phyloP scores from a whole-genome alignment of 2,329 filamentous ascomycete genomes.

The Ustulina deusta region DNA sequence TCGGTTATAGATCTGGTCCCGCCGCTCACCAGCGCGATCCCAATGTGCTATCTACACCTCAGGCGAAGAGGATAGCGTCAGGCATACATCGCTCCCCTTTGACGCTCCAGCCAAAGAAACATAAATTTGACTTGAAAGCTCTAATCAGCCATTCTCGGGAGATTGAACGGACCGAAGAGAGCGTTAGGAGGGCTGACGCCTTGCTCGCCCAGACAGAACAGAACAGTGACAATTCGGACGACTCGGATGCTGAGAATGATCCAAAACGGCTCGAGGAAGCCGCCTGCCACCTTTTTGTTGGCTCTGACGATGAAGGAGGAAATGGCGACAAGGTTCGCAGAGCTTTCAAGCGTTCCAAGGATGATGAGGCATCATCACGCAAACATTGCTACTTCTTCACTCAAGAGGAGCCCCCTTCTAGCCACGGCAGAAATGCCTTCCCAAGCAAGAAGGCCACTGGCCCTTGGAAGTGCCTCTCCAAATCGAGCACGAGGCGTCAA shows the following conservation, averaged over 20 bases:
- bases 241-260: slow-evolving; percentile 52
- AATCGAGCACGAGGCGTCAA: slow-evolving; percentile 65
- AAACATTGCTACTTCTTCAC: slow-evolving; percentile 65
- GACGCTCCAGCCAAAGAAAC: slow-evolving; percentile 61
- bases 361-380: slow-evolving; percentile 48
- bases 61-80: slow-evolving; percentile 60
- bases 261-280: slow-evolving; percentile 58
- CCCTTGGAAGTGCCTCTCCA: slow-evolving; percentile 62
- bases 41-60: slow-evolving; percentile 56
- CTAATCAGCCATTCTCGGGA: slow-evolving; percentile 70
- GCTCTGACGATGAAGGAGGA: slow-evolving; percentile 42
- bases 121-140: slow-evolving; percentile 73
- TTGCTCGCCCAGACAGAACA: slow-evolving; percentile 47
- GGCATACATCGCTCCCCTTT: slow-evolving; percentile 60
- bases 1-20: slow-evolving; percentile 48
- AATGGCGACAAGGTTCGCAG: slow-evolving; percentile 53
- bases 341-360: slow-evolving; percentile 64
- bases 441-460: slow-evolving; percentile 55
- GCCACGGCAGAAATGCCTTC: slow-evolving; percentile 50
- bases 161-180: slow-evolving; percentile 70
- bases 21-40: slow-evolving; percentile 41
- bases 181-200: slow-evolving; percentile 59
- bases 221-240: slow-evolving; percentile 33
- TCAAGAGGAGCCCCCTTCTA: slow-evolving; percentile 47
- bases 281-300: slow-evolving; percentile 55